Conservation (phyloP, 192 early-diverging fungal genomes). For the Allomyces arbusculus region DNA sequence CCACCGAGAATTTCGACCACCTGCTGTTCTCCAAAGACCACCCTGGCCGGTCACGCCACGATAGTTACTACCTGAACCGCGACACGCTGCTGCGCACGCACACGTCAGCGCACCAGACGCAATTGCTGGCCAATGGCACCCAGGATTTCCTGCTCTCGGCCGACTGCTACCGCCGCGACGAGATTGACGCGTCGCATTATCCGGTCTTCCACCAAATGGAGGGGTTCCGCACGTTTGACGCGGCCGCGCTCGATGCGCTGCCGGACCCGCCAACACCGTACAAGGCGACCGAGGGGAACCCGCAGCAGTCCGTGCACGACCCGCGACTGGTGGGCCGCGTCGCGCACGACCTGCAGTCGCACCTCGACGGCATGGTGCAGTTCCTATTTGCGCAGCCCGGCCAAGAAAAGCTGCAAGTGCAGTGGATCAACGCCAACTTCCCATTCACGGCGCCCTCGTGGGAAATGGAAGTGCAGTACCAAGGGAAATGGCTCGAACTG, state of each 20-base stretch:
- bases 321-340: conserved; percentile 30
- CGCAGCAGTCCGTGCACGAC: conserved; percentile 51
- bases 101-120: conserved; percentile 81
- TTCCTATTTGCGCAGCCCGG: conserved; percentile 28
- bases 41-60: conserved; percentile 54
- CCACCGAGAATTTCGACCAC: conserved; percentile 78
- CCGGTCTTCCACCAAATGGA: conserved; percentile 99
- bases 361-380: conserved; percentile 64
- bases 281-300: conserved; percentile 24
- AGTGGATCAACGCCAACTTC: conserved; percentile 88
- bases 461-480: conserved; percentile 89
- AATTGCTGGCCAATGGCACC: conserved; percentile 40
- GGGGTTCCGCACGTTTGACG: conserved; percentile 54
- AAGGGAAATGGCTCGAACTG: conserved; percentile 85
- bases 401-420: conserved; percentile 42
- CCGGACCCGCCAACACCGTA: background rate
- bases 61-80: conserved; percentile 84
- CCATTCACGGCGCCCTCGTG: conserved; percentile 91
- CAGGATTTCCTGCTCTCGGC: conserved; percentile 74
- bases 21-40: conserved; percentile 66
- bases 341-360: conserved; percentile 49
- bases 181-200: conserved; percentile 88
- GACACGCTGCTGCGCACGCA: conserved; percentile 68
- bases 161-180: conserved; percentile 90
- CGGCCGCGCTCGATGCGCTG: background rate